Base-by-base conservation (phyloP, 768 basidiomycete species). In the Pleurotus sapidus region DNA sequence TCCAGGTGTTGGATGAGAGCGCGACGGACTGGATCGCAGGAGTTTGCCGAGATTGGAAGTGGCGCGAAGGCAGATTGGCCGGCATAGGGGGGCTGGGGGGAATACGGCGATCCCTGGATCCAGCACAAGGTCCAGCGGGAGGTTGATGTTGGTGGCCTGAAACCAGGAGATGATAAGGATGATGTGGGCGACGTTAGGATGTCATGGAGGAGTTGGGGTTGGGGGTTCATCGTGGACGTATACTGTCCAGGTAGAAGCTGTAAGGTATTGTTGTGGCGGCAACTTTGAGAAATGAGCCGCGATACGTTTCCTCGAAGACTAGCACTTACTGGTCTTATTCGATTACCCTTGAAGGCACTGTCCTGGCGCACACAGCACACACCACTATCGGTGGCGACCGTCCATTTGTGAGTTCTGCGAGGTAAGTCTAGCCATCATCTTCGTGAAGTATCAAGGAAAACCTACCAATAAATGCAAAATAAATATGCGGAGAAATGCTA, bases 331-430 rank as follows among this genome's bases (percentile, higher is more conserved):
- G 62, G 84, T 79, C 11, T 78, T 82, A 60, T 88, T 87, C 34
- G 84, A 81, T 67, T 70, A 81, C 42, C 86, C 86, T 65, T 87
- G 77, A 46, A 88, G 71, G 72, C 86, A 88, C 82, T 87, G 84
- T 61, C 87, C 87, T 67, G 87, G 83, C 79, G 84, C 71, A 75
- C 25, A 27, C 25, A 27, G 25, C 25, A 27, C 86, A 88, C 51
- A 88, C 68, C 46, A 87, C 82, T 61, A 72, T 73, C 58, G 75
- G 56, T 57, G 61, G 47, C 34, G 60, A 58, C 37, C 62, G 63
- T 59, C 63, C 61, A 27, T 61, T 60, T 60, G 51, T 53, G 18
- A 53, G 15, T 39, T 53, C 51, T 53, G 14, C 39, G 14, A 18
- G 17, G 17, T 14, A 23, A 6, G 5, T 17, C n/a, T n/a, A 23